phyloP scores from a whole-genome alignment of 2,329 filamentous ascomycete species.

The Cercospora berteroae region DNA sequence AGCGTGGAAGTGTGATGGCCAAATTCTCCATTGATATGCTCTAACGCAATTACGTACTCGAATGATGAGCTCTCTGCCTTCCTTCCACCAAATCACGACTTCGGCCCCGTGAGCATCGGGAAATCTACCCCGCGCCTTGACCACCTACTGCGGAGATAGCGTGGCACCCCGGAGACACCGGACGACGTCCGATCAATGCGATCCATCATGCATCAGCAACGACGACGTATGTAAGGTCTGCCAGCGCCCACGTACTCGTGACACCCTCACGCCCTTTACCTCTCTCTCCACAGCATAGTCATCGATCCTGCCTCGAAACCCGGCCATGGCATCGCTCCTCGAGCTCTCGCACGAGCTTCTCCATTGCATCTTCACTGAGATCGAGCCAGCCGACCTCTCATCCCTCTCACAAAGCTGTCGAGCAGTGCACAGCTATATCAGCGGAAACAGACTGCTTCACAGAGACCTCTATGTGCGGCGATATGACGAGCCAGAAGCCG shows the following conservation, averaged over 20 bases:
- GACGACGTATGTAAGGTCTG: not conserved
- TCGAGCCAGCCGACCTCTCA: conserved; percentile 58
- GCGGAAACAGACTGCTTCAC: conserved; percentile 59
- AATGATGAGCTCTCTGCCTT: not conserved
- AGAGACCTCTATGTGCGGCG: conserved; percentile 60
- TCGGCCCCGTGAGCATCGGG: not conserved
- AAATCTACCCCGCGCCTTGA: not conserved
- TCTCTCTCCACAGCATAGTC: not conserved
- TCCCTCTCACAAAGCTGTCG: conserved; percentile 54
- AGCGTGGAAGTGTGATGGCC: not conserved
- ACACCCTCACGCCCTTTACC: not conserved
- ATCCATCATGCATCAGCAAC: not conserved
- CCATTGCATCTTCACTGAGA: conserved; percentile 58
- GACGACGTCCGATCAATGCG: not conserved
- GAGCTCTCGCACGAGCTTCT: conserved; percentile 62
- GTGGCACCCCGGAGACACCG: not conserved
- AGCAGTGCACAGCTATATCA: conserved; percentile 55
- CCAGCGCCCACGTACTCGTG: not conserved
- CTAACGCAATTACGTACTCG: not conserved
- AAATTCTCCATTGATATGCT: not conserved
- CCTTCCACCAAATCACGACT: not conserved
- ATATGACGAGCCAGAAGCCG: conserved; percentile 31
- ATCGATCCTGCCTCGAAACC: not conserved
- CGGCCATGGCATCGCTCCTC: conserved; percentile 39
- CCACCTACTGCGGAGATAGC: not conserved